A percentile compares a stretch with the other conserved stretches of the same genome.
Evolutionary conservation across 805 yeast species (phyloP).

Genomic region (Kazachstania martiniae): DNA sequence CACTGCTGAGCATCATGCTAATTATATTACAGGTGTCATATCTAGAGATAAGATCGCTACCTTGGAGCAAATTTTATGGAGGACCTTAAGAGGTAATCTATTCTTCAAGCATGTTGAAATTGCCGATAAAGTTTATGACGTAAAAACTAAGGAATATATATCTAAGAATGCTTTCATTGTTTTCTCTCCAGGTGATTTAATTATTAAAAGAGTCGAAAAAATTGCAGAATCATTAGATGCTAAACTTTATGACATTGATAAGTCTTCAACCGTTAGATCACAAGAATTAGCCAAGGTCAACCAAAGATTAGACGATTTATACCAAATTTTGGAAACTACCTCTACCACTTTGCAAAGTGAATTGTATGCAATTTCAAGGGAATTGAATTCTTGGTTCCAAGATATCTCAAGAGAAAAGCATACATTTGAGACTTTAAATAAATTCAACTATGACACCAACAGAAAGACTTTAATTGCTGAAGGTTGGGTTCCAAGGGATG

Average conservation of each 20-base stretch:
- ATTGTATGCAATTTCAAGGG: conserved; percentile 51
- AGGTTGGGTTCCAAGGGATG: conserved; percentile 63
- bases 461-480: conserved; percentile 60
- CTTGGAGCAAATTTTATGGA: conserved; percentile 64
- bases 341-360: conserved; percentile 52
- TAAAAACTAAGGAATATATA: conserved; percentile 37
- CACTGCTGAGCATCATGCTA: conserved; percentile 27
- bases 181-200: conserved; percentile 58
- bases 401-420: conserved; percentile 43
- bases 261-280: conserved; percentile 29
- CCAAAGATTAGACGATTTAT: conserved; percentile 36
- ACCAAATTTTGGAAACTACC: conserved; percentile 38
- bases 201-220: conserved; percentile 48
- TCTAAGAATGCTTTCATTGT: conserved; percentile 54
- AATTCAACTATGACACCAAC: conserved; percentile 56
- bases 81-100: conserved; percentile 64
- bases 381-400: conserved; percentile 50
- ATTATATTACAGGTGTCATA: conserved; percentile 57
- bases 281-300: conserved; percentile 31
- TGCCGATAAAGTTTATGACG: conserved; percentile 44
- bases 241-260: conserved; percentile 46
- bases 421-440: conserved; percentile 49
- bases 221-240: conserved; percentile 63
- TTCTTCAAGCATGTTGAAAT: conserved; percentile 50
- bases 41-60: conserved; percentile 46